A percentile compares a stretch with the other conserved stretches of the same genome.
phyloP scores from a whole-genome alignment of 1,139 yeast genomes.

The Kurtzmaniella quercitrusa region DNA sequence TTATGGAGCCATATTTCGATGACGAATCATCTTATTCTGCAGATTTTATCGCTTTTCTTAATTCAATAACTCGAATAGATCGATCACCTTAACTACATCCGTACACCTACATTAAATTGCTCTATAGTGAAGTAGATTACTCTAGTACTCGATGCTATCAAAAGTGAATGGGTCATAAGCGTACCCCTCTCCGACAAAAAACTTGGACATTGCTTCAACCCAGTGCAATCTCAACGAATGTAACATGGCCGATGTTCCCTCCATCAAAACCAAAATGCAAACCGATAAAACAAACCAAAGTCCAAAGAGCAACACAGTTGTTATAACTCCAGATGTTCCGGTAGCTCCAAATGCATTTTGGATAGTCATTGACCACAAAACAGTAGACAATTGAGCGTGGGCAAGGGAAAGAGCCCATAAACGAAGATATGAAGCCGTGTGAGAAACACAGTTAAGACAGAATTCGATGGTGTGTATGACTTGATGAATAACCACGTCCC shows the following conservation, averaged over 20 bases:
- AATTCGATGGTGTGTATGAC: constrained; percentile 98
- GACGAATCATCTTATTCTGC: too few species aligned
- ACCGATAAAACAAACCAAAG: constrained; percentile 95
- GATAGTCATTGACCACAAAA: constrained; percentile 94
- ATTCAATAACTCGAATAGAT: too few species aligned
- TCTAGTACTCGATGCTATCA: constrained; percentile 6
- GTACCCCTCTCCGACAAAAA: constrained; percentile 92
- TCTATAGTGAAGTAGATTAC: neutral
- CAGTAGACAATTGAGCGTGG: constrained; percentile 92
- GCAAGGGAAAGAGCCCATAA: constrained; percentile 97
- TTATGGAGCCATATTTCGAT: too few species aligned
- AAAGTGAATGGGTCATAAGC: constrained; percentile 83
- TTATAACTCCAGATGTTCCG: constrained; percentile 65
- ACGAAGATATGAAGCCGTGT: constrained; percentile 94
- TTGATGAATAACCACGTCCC: constrained; percentile 95
- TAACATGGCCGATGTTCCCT: constrained; percentile 98
- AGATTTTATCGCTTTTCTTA: too few species aligned
- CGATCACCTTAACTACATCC: neutral
- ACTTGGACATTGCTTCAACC: constrained; percentile 99
- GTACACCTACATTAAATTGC: neutral
- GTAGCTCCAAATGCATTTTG: constrained; percentile 71
- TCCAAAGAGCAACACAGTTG: constrained; percentile 77
- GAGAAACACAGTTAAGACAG: constrained; percentile 95
- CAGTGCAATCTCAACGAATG: constrained; percentile 95
- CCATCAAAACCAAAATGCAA: constrained; percentile 91